Conservation (phyloP, 1,284 basidiomycete species). For the Pseudozyma pruni region DNA sequence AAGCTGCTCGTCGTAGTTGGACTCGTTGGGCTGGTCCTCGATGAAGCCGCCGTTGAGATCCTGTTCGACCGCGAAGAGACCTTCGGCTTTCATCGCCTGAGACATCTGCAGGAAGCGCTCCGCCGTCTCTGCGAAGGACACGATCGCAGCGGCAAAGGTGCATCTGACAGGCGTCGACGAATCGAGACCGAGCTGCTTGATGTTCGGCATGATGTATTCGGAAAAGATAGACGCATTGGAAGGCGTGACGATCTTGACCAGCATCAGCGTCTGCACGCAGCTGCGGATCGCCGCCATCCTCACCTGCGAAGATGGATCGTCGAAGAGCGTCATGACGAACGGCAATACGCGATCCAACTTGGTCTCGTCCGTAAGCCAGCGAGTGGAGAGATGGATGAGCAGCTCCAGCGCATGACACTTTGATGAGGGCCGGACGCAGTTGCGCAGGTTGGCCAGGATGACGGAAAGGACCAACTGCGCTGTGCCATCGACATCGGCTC, state of each 20-base stretch:
- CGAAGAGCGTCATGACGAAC: conserved; percentile 86
- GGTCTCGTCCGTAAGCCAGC: conserved; percentile 89
- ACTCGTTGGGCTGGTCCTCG: conserved; percentile 45
- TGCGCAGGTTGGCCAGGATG: conserved; percentile 88
- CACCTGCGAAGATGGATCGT: conserved; percentile 84
- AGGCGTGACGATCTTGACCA: conserved; percentile 86
- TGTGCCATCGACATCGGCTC: conserved; percentile 75
- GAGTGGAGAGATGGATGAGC: conserved; percentile 80
- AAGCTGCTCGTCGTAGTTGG: conserved; percentile 69
- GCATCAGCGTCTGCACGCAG: conserved; percentile 83
- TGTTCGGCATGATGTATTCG: conserved; percentile 93
- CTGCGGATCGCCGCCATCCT: conserved; percentile 77
- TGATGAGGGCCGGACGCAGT: conserved; percentile 85
- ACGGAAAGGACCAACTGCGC: conserved; percentile 83
- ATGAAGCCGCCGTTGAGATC: conserved; percentile 75
- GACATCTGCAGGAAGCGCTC: conserved; percentile 89
- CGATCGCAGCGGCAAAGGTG: conserved; percentile 87
- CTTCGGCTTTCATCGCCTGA: conserved; percentile 85
- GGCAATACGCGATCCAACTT: conserved; percentile 94
- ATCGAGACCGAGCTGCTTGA: conserved; percentile 83
- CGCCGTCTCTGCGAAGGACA: conserved; percentile 83
- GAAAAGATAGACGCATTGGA: conserved; percentile 86
- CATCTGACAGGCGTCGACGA: conserved; percentile 87
- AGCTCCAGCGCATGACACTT: conserved; percentile 87
- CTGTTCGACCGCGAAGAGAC: conserved; percentile 77